Evolutionary conservation across 495 filamentous ascomycete genomes (phyloP).

Genomic region (Trichoderma virens): DNA sequence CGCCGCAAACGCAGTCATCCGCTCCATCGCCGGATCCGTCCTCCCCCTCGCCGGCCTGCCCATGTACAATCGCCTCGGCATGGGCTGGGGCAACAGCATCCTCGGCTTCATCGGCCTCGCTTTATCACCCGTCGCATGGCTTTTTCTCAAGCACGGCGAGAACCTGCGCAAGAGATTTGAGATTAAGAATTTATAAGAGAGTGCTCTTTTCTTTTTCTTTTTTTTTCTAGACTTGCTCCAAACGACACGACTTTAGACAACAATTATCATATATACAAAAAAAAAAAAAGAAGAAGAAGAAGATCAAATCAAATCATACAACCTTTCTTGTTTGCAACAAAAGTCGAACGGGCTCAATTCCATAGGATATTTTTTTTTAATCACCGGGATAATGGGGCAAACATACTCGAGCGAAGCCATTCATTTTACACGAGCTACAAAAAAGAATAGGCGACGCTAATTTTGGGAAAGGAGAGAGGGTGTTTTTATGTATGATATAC

Average conservation of each 20-base stretch:
- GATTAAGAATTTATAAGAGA: slow-evolving; percentile 31
- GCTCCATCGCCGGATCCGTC: slow-evolving; percentile 48
- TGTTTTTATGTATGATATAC: no score
- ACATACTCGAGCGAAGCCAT: no score
- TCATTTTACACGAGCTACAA: no score
- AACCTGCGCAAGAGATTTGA: slow-evolving; percentile 36
- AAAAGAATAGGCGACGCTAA: no score
- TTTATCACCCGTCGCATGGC: slow-evolving; percentile 42
- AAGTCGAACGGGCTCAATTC: no score
- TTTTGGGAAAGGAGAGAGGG: no score
- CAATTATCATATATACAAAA: background rate
- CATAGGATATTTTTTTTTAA: no score
- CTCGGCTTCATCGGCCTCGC: slow-evolving; percentile 47
- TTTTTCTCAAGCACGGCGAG: slow-evolving; percentile 47
- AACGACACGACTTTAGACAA: no score
- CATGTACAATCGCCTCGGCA: slow-evolving; percentile 47
- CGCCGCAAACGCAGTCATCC: slow-evolving; percentile 44
- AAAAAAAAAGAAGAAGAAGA: background rate
- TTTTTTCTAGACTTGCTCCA: background rate
- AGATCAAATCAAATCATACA: no score
- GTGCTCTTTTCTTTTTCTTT: background rate
- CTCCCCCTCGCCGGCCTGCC: slow-evolving; percentile 47
- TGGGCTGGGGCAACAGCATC: slow-evolving; percentile 57
- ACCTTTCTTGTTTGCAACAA: no score
- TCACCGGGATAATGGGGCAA: no score